Evolutionary conservation across 2,329 filamentous ascomycete genomes (phyloP), one percentile per base, ranked within the genome.

Genomic region (Cytospora chrysosperma): DNA sequence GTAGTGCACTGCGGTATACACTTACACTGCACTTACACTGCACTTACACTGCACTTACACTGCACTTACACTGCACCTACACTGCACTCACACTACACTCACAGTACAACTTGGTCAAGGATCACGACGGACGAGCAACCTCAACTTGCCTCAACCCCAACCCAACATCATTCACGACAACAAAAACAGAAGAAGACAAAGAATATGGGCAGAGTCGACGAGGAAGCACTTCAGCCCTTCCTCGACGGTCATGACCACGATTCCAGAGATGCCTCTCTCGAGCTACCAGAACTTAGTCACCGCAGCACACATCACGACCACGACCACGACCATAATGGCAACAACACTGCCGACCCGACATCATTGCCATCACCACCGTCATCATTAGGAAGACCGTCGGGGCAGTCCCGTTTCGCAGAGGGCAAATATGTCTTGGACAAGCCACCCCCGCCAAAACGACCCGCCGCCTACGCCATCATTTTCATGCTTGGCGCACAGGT

Each of bases 401-500:
- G 34, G n/a, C 37, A 56, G 27, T 9, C 17, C 3, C 26, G n/a
- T 17, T 37, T 4, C 8, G 21, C 12, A 43, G 52, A 56, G 3
- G 28, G n/a, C 21, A 27, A 19, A 40, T 2, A 8, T 7, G 12
- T 37, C 28, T 13, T 26, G 10, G 27, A 55, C n/a, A 56, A 55
- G 17, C 10, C 28, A 2, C 27, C 15, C 2, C 27, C 52, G 21
- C 12, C 17, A 6, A 50, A 28, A 43, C 47, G 43, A 13, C 32
- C 59, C 17, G 52, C 52, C 15, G 55, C 59, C 26, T 50, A 56
- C 19, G 59, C 52, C 30, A 56, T 61, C 24, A 8, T 28, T 28
- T 61, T 56, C 40, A 61, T 61, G 52, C 43, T 61, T 21, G 40
- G 59, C 40, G 52, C 59, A 2, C 59, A 61, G 30, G n/a, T 56